Evolutionary conservation across 106 monocot genomes (phyloP), one percentile per base, ranked within the genome.

Genomic region (Cymbidium sinense): DNA sequence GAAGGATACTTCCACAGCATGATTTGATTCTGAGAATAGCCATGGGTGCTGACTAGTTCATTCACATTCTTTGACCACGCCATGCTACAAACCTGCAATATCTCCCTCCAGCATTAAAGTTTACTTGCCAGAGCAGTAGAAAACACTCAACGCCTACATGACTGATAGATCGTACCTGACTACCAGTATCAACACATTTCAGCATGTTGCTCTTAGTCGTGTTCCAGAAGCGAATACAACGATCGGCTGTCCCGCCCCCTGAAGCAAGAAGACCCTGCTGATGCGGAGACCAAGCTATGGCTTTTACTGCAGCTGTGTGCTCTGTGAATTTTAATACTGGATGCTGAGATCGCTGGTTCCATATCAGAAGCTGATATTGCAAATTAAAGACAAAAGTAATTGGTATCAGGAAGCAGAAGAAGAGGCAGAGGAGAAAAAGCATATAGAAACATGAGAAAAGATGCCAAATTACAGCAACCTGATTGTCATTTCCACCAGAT

Each of bases 1-100:
- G 94, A 98, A 50, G 98, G 98, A 79, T 98, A 98, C 50, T 98
- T 98, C 98, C 98, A 98, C 31, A 98, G 82, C 91, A 91, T 98
- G 52, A 98, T 92, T 77, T 98, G 91, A 61, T 98, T 98, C 82
- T 94, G 98, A 15, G 94, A 94, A 77, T 90, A 98, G 79, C 98
- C 98, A 86, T 98, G 98, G 41, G 98, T 92, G 83, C 94, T 98
- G 27, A 98, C 94, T 13, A 98, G 27, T 74, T 98, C 94, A 84
- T 94, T 98, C 21, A 87, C 87, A 82, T 91, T 96, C 78, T 98
- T 98, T 34, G 89, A 90, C 98, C 98, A 98, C 23, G 91, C 86
- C 10, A 98, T 76, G 77, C 90, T 94, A 79, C 98, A 98, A 4
- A 98, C 90, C 94, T 98, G 88, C 70, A 70, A 50, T 1, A 78